Base-by-base conservation (phyloP, 2,329 filamentous ascomycete genomes). In the Scedosporium aurantiacum region DNA sequence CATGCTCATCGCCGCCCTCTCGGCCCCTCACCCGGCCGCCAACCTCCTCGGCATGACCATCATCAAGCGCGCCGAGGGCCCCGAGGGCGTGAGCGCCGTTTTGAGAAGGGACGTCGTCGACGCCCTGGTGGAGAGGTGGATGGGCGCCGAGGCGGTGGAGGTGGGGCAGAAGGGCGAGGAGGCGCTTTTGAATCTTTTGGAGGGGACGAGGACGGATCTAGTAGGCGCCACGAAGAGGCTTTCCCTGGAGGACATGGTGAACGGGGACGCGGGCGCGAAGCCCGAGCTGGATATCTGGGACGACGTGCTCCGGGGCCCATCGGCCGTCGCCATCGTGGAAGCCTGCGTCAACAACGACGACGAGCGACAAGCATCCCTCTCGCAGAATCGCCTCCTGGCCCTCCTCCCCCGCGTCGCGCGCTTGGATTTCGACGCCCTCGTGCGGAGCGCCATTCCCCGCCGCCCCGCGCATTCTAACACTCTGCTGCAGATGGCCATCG, bases 401-500 rank as follows among this genome's bases (percentile, higher is more conserved):
- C 32, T 61, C 10, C 54, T 61, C 12, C 25, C 60, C 8, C 23
- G 37, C 12, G 25, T 58, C 41, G 60, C 60, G 25, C 40, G 25
- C 8, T 25, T 57, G 3, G 54, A 61, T 37, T 28, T 61, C 23
- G 21, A 27, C 28, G n/a, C 54, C 18, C 60, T 61, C 27, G 25
- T 47, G 14, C 8, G 62, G 27, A 27, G 72, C 21, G 67, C 69
- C 6, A 69, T 67, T 18, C 66, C 64, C 8, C 72, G 67, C 6
- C 70, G 67, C 12, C 75, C 72, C 23, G 70, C 68, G 5, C 71
- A 70, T 68, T 16, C 70, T 69, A 76, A 79, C 79, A 60, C 68
- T 71, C 63, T 78, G 75, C 27, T 80, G 77, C 64, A 79, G 79
- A 25, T 68, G 67, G 43, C 77, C 76, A 60, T 80, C 18, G 59